A percentile compares a stretch with the other conserved stretches of the same genome.
Evolutionary conservation across 2,329 filamentous ascomycete genomes (phyloP).

Genomic region (Cladosporium cucumerinum): DNA sequence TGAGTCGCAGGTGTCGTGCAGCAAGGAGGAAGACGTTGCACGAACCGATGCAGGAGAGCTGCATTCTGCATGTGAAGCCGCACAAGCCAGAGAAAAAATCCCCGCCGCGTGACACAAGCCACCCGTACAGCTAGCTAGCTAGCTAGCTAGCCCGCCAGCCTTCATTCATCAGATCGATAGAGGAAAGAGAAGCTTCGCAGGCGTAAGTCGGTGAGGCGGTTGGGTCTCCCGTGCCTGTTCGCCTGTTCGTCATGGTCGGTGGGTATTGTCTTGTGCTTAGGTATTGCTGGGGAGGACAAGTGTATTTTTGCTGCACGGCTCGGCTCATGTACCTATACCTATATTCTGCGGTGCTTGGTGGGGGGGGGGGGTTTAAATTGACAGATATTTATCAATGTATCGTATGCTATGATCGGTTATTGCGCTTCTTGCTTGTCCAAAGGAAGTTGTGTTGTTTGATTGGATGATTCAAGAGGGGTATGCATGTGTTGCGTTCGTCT

Average conservation of each 20-base stretch:
- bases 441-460: neutral
- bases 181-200: neutral
- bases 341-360: neutral
- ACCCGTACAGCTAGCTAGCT: neutral
- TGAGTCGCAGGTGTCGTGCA: neutral
- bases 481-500: neutral
- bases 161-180: neutral
- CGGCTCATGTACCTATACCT: neutral
- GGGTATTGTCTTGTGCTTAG: no score
- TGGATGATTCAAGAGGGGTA: no score
- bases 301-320: neutral
- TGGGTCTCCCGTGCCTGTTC: neutral
- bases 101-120: neutral
- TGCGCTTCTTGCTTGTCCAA: neutral
- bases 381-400: neutral
- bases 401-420: neutral
- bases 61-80: neutral
- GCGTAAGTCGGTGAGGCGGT: neutral
- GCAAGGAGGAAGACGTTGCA: neutral
- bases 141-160: neutral
- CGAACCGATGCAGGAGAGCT: constrained; percentile 2
- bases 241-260: no score
- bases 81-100: neutral
- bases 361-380: no score
- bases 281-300: neutral